Base-by-base conservation (phyloP, 1,284 basidiomycete genomes). In the Puccinia hordei region DNA sequence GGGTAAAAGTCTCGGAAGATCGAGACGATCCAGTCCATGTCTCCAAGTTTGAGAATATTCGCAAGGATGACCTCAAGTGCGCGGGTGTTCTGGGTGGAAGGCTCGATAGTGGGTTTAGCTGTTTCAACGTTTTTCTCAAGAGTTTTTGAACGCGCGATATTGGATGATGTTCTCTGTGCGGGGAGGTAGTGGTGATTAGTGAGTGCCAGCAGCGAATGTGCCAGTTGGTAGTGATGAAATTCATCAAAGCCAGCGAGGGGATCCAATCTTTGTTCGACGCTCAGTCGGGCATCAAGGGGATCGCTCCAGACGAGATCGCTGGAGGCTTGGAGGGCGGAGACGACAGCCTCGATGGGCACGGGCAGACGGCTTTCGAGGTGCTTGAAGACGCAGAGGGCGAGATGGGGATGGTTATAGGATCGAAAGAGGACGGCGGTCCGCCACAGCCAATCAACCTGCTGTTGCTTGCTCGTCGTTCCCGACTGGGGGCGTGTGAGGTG, bases 11-110 rank as follows among this genome's bases (percentile, higher is more conserved):
- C 51, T n/a, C 35, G 15, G 19, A 77, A 69, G 65, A 77, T 77
- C 10, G 75, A 77, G 66, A 77, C 33, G 49, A 77, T 66, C 75
- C 63, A 77, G 66, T 77, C 65, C 51, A 68, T 63, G 13, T 69
- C 75, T 22, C 75, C 75, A 10, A 77, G 38, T 44, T 77, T 68
- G 9, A 77, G 19, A 33, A 68, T 57, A 19, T 44, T 68, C 35
- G 46, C 51, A 12, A 77, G n/a, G 65, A 77, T 57, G 15, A 77
- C 75, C 24, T 77, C 46, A 13, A 77, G 63, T 15, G 44, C 65
- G 49, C 63, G 46, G n/a, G 75, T 53, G 49, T 74, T 27, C 17
- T 46, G 13, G 0, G 65, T 13, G 17, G 22, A 15, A 30, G 24
- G 9, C 12, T 35, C n/a, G 24, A 15, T 12, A 24, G 1, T 1